phyloP scores from a whole-genome alignment of 139 green algal species.

The Dunaliella primolecta region DNA sequence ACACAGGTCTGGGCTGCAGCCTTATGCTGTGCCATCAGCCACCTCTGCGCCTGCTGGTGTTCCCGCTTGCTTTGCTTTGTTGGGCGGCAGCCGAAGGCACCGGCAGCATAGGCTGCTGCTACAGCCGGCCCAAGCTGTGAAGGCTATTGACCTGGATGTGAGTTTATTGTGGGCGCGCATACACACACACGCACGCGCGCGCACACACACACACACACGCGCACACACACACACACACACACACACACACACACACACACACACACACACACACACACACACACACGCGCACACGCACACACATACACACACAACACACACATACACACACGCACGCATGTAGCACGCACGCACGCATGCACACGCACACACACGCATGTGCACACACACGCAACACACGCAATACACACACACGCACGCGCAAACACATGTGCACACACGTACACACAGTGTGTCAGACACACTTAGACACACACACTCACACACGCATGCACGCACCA shows the following conservation, averaged over 20 bases:
- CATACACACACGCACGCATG: background rate
- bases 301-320: background rate
- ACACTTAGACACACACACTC: too few species aligned
- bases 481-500: too few species aligned
- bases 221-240: background rate
- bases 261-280: too few species aligned
- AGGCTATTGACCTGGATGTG: background rate
- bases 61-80: background rate
- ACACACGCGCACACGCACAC: too few species aligned
- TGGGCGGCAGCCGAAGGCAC: background rate
- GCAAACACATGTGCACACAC: background rate
- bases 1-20: background rate
- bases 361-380: background rate
- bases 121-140: background rate
- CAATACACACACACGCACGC: background rate
- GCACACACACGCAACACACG: background rate
- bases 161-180: too few species aligned
- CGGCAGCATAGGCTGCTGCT: background rate
- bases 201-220: background rate
- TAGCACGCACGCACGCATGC: background rate
- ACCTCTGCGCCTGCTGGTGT: background rate
- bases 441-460: too few species aligned
- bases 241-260: too few species aligned
- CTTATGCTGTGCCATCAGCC: too few species aligned
- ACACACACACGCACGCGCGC: background rate